Conservation (phyloP, 805 yeast genomes). For the Tetrapisispora fleetii region DNA sequence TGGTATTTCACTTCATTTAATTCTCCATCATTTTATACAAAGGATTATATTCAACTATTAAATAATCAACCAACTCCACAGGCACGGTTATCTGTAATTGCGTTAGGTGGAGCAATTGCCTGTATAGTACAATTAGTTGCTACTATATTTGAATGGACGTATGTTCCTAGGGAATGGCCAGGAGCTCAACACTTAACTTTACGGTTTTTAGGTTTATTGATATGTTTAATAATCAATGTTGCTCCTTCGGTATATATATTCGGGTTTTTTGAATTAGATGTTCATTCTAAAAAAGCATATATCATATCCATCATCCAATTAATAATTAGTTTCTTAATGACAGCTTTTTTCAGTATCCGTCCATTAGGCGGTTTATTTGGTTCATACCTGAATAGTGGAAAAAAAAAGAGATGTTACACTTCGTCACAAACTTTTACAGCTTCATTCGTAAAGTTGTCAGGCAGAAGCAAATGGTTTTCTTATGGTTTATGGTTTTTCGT, state of each 20-base stretch:
- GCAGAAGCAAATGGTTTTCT: constrained; percentile 51
- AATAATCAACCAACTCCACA: constrained; percentile 55
- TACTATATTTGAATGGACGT: constrained; percentile 44
- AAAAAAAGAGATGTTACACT: constrained; percentile 33
- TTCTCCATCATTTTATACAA: constrained; percentile 57
- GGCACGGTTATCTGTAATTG: constrained; percentile 45
- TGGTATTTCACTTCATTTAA: constrained; percentile 71
- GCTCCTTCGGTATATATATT: constrained; percentile 49
- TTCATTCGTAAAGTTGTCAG: constrained; percentile 43
- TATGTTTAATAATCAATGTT: constrained; percentile 36
- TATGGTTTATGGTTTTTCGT: constrained; percentile 61
- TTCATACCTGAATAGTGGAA: constrained; percentile 28
- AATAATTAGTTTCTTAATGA: constrained; percentile 41
- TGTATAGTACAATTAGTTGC: constrained; percentile 48
- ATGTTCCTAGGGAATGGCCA: constrained; percentile 64
- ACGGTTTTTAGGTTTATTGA: constrained; percentile 36
- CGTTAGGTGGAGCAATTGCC: constrained; percentile 60
- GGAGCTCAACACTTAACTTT: constrained; percentile 54
- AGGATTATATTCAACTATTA: constrained; percentile 39
- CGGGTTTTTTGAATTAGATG: constrained; percentile 24
- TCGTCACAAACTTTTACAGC: constrained; percentile 53
- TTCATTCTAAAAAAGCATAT: constrained; percentile 27
- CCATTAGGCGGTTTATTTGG: constrained; percentile 53
- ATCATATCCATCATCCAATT: constrained; percentile 47
- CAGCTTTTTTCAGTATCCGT: constrained; percentile 47